Base-by-base conservation (phyloP, 441 rosid species). In the Syzygium syzygioides region DNA sequence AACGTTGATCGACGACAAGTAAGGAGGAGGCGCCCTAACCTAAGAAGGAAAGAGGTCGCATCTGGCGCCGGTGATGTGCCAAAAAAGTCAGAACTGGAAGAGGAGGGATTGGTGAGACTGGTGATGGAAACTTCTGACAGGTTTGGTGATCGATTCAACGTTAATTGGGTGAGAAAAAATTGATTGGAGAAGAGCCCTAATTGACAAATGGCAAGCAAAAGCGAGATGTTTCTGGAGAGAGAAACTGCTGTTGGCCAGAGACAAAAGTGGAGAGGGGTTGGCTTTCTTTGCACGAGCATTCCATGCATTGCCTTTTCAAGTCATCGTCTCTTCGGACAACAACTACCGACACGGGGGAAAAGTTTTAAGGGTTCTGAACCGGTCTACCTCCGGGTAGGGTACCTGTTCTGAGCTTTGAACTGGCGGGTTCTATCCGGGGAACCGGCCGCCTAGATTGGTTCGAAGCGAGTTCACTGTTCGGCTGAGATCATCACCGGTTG, bases 401-500 rank as follows among this genome's bases (percentile, higher is more conserved):
- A 41, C 17, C 5, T 5, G 52, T 41, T 76, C 17, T 37, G 41
- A 20, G n/a, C n/a, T 71, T 71, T 14, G 9, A 20, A 71, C 28
- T 8, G n/a, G 45, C 25, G n/a, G 80, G 50, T 71, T 71, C 8
- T 37, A 12, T 11, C 52, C 9, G 6, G n/a, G 17, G 17, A 76
- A 23, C 1, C 4, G n/a, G 17, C 9, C 52, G 17, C 9, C 52
- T 37, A 34, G 79, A 3, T 34, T 48, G 5, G 41, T 64, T 64
- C 0, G 34, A 64, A 30, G 79, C 13, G 0, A 30, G 23, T 64
- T 64, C 76, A 32, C 2, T 2, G 5, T 26, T 34, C 25, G 1
- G 23, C 45, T 13, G 45, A 32, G 48, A 19, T 45, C 79, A 5
- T 19, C 41, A 10, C 6, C 5, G 48, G 13, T 34, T 34, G 48